These are phyloP conservation scores for Haplosporangium sp. DNA, from an alignment of 371 early-diverging fungal species.

Conservation along the genomic window DNA sequence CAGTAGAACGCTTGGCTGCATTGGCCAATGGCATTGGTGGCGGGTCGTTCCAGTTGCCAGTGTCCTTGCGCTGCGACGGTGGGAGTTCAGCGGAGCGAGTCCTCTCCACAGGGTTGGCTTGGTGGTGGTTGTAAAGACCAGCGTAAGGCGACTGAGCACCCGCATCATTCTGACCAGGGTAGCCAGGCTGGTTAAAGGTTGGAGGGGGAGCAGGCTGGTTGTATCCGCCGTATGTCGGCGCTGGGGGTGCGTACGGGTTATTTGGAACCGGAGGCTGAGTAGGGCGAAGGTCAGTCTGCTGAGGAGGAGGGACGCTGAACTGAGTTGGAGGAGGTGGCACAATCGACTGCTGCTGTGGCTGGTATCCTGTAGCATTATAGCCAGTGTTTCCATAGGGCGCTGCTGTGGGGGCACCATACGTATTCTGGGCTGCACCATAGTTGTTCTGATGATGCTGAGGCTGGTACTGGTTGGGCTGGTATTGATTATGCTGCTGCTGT, in stretches of 20 bases:
- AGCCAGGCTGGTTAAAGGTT: conserved; percentile 34
- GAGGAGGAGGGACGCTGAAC: conserved; percentile 32
- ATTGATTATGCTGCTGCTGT: conserved; percentile 39
- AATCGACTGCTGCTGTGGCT: conserved; percentile 25
- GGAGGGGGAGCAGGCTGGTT: conserved; percentile 41
- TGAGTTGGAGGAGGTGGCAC: conserved; percentile 45
- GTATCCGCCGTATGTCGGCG: conserved; percentile 42
- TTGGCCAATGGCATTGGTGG: conserved; percentile 51
- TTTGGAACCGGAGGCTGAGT: conserved; percentile 40
- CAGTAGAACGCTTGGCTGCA: conserved; percentile 26
- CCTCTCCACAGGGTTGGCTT: conserved; percentile 45
- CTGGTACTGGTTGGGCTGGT: conserved; percentile 13
- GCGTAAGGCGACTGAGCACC: conserved; percentile 33
- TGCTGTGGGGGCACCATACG: conserved; percentile 35
- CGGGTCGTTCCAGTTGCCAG: conserved; percentile 70
- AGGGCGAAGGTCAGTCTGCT: conserved; percentile 45
- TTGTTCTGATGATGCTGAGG: conserved; percentile 27
- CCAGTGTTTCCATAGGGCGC: conserved; percentile 30
- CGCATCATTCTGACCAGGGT: conserved; percentile 33
- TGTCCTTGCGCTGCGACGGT: conserved; percentile 56
- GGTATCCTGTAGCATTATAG: conserved; percentile 35
- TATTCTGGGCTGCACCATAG: conserved; percentile 38
- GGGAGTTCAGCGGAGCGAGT: conserved; percentile 48
- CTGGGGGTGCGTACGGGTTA: conserved; percentile 38
- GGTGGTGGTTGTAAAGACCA: conserved; percentile 43